These are phyloP conservation scores for Fusarium penzigii DNA, from an alignment of 2,329 filamentous ascomycete species.

Conservation along the genomic window DNA sequence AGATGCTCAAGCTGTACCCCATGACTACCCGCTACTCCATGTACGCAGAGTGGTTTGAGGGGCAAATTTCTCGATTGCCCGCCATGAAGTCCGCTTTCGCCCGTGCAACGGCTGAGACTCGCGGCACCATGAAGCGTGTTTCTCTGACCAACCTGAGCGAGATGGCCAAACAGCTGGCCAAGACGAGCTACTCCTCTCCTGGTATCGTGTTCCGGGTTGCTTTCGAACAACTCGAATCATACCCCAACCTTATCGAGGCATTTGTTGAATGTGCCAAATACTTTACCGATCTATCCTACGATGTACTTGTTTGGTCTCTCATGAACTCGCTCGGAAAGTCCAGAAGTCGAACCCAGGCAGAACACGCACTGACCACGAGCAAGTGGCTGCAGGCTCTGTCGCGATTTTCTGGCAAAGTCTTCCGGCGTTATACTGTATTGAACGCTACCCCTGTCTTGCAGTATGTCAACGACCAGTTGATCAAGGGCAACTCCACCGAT, in stretches of 20 bases:
- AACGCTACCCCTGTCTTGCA: slow-evolving; percentile 83
- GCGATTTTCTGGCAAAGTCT: slow-evolving; percentile 87
- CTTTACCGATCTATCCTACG: slow-evolving; percentile 89
- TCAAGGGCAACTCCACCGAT: slow-evolving; percentile 81
- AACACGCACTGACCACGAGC: slow-evolving; percentile 73
- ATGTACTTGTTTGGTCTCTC: slow-evolving; percentile 90
- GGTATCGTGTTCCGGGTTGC: slow-evolving; percentile 89
- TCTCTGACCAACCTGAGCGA: slow-evolving; percentile 82
- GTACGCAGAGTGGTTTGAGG: slow-evolving; percentile 91
- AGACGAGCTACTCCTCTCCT: slow-evolving; percentile 88
- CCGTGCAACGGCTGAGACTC: slow-evolving; percentile 74
- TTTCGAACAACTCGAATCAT: slow-evolving; percentile 87
- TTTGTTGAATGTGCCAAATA: slow-evolving; percentile 94
- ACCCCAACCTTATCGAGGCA: slow-evolving; percentile 91
- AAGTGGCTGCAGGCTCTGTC: slow-evolving; percentile 90
- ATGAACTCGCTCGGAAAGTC: slow-evolving; percentile 71
- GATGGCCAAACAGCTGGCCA: slow-evolving; percentile 87
- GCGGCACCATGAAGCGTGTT: slow-evolving; percentile 83
- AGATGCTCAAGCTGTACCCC: slow-evolving; percentile 77
- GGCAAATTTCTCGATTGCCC: slow-evolving; percentile 72
- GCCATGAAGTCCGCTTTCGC: slow-evolving; percentile 80
- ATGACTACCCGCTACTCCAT: slow-evolving; percentile 78
- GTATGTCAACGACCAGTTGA: slow-evolving; percentile 85
- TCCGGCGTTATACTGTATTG: slow-evolving; percentile 81
- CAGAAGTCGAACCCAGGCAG: slow-evolving; percentile 62